A percentile compares a stretch with the other conserved stretches of the same genome.
Conservation (phyloP, 2,329 filamentous ascomycete genomes). For the Fusarium sublunatum region DNA sequence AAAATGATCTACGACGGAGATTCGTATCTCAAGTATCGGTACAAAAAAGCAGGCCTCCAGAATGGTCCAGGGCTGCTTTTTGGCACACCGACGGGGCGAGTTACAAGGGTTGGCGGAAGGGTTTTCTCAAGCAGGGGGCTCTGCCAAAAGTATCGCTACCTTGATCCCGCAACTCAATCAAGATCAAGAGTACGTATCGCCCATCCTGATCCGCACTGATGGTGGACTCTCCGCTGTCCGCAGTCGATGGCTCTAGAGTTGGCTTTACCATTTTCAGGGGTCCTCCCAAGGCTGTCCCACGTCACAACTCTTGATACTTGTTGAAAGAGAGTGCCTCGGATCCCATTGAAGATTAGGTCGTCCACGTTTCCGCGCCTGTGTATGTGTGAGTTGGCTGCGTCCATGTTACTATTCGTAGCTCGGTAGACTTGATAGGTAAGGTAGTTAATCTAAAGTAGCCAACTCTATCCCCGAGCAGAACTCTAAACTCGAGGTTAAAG, state of each 20-base stretch:
- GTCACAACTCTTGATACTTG: constrained; percentile 25
- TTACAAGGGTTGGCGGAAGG: constrained; percentile 6
- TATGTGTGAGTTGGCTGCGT: constrained; percentile 18
- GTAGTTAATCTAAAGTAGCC: constrained; percentile 5
- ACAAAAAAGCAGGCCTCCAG: constrained; percentile 17
- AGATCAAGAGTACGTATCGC: constrained; percentile 3
- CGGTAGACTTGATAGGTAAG: constrained; percentile 7
- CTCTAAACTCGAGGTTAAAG: constrained; percentile 28
- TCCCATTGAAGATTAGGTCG: constrained; percentile 1
- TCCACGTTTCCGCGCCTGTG: constrained; percentile 3
- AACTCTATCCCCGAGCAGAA: constrained; percentile 2
- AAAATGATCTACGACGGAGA: constrained; percentile 23
- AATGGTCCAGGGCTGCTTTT: background rate
- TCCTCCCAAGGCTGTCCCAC: constrained; percentile 27
- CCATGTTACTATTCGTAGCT: constrained; percentile 13
- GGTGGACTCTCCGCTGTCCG: constrained; percentile 20
- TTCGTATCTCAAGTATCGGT: constrained; percentile 7
- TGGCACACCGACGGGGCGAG: constrained; percentile 12
- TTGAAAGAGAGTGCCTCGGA: constrained; percentile 5
- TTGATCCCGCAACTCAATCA: background rate
- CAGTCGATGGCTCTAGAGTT: constrained; percentile 24
- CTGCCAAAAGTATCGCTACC: constrained; percentile 19
- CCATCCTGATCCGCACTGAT: constrained; percentile 5
- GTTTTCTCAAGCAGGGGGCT: constrained; percentile 7
- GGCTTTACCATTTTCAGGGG: constrained; percentile 29